phyloP scores from a whole-genome alignment of 169 alveolate genomes.

The Cyclospora cayetanensis region DNA sequence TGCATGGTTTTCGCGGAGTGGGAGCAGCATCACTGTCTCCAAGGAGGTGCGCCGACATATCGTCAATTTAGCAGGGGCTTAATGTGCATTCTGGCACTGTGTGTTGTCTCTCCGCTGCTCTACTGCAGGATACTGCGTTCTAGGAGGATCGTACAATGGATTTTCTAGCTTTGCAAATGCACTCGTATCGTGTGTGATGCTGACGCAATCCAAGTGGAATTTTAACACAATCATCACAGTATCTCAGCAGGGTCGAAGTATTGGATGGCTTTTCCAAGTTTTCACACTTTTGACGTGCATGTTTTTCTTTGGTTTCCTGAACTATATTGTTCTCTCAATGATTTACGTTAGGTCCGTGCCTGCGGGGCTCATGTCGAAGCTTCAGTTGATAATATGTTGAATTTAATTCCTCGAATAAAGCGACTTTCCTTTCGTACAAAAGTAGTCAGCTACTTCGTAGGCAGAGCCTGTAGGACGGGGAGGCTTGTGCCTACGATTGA shows the following conservation, averaged over 20 bases:
- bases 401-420: no score
- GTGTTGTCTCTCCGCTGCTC: background rate
- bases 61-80: no score
- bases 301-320: constrained; percentile 46
- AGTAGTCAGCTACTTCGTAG: no score
- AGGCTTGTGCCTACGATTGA: no score
- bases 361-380: no score
- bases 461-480: no score
- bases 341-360: constrained; percentile 42
- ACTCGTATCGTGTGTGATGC: constrained; percentile 52
- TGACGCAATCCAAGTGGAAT: constrained; percentile 57
- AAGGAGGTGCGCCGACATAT: no score
- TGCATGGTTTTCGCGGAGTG: no score
- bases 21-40: no score
- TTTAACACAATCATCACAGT: constrained; percentile 45
- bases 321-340: constrained; percentile 48
- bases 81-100: no score
- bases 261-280: constrained; percentile 61
- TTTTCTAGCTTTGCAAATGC: constrained; percentile 59
- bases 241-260: constrained; percentile 62
- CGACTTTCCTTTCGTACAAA: background rate
- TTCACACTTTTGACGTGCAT: background rate
- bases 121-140: constrained; percentile 54
- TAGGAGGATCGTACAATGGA: constrained; percentile 49
- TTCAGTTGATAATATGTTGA: no score